Evolutionary conservation across 192 early-diverging fungal genomes (phyloP), one percentile per base, ranked within the genome.

Genomic region (Powellomyces hirtus): DNA sequence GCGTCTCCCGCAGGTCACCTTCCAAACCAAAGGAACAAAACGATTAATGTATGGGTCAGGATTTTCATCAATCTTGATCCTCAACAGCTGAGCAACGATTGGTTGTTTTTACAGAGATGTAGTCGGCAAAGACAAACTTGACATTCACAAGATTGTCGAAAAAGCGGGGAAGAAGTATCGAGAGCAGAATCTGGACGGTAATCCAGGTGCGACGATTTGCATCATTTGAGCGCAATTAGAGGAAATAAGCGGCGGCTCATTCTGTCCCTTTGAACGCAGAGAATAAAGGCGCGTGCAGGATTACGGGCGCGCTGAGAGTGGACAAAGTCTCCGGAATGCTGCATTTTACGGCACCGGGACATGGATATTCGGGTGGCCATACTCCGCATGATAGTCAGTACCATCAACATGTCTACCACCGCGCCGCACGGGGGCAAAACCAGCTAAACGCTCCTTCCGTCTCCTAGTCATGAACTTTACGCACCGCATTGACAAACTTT

Each of bases 401-500:
- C 18, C 40, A 42, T 42, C 40, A 8, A 11, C 40, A 42, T 42
- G 40, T 42, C 10, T 42, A 42, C 40, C 40, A 42, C 40, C 18
- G 10, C 40, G 40, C 40, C 40, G 10, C 18, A 18, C 40, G 8
- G 40, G 10, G 10, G 51, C 51, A 10, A 10, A 13, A 20, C 10
- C 13, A 24, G 10, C 51, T 13, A 18, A 13, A 52, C 51, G 51
- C 51, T 24, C 35, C 13, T 37, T 13, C 18, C 61, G 18, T 27
- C 61, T 42, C 51, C 46, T 74, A 87, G 89, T 83, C 53, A 85
- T 98, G 76, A 98, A 98, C 75, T 95, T 98, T 72, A 96, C 94
- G 0, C 96, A 98, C 77, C 86, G 89, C 45, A 92, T 98, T 38
- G 90, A 95, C 63, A 88, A 92, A 72, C 79, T 98, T 29, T 95